Percentiles rank a stretch among this genome's conserved stretches.
phyloP scores from a whole-genome alignment of 352 stramenopile species.

The Pythium brachiatum region DNA sequence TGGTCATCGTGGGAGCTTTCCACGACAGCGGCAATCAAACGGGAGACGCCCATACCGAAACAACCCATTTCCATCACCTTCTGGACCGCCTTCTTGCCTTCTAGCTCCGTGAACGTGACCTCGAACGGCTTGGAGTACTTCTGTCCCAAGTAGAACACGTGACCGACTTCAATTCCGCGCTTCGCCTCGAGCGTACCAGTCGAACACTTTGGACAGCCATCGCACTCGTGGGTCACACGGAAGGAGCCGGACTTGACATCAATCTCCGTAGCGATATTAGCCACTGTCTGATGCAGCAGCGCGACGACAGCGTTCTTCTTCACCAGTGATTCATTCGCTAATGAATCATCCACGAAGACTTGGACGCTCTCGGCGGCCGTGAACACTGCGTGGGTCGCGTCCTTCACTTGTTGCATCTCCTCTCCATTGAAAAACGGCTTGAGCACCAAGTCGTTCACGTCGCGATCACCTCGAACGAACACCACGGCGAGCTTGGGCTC shows the following conservation, averaged over 20 bases:
- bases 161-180: conserved; percentile 86
- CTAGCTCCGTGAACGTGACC: conserved; percentile 44
- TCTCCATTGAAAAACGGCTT: conserved; percentile 71
- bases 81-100: conserved; percentile 37
- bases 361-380: conserved; percentile 11
- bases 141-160: conserved; percentile 88
- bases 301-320: conserved; percentile 9
- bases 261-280: not conserved
- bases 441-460: conserved; percentile 64
- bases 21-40: conserved; percentile 76
- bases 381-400: conserved; percentile 11
- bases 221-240: conserved; percentile 57
- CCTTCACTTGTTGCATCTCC: conserved; percentile 43
- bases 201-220: conserved; percentile 47
- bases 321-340: conserved; percentile 17
- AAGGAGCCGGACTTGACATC: conserved; percentile 49
- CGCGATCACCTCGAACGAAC: conserved; percentile 54
- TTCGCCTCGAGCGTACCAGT: conserved; percentile 53
- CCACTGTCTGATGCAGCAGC: conserved; percentile 3
- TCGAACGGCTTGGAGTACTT: conserved; percentile 87
- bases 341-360: conserved; percentile 73
- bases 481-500: conserved; percentile 31
- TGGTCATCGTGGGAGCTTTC: conserved; percentile 75
- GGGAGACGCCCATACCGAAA: conserved; percentile 84
- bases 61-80: conserved; percentile 86